A percentile compares a stretch with the other conserved stretches of the same genome.
phyloP scores from a whole-genome alignment of 2,329 filamentous ascomycete species.

The Phialocephala sp. region DNA sequence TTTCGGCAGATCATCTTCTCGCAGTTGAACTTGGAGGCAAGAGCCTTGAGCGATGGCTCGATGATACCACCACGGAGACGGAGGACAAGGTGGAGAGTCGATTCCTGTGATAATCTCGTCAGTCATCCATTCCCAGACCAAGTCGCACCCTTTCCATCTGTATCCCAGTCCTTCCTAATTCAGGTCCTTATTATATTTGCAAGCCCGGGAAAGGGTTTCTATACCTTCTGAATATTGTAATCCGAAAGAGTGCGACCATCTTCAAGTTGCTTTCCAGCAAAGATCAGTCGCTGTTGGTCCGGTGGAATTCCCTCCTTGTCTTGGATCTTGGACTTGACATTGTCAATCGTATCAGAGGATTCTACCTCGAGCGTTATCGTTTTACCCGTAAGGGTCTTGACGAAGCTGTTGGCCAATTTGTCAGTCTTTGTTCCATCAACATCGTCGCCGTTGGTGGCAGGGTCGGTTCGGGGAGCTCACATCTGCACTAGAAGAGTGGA shows the following conservation, averaged over 20 bases:
- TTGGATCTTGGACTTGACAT: constrained; percentile 99
- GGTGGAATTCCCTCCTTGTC: constrained; percentile 99
- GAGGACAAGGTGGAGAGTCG: constrained; percentile 96
- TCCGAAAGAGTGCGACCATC: constrained; percentile 95
- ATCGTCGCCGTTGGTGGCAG: constrained; percentile 26
- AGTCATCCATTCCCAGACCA: constrained; percentile 20
- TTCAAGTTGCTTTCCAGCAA: constrained; percentile 98
- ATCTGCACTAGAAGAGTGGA: constrained; percentile 76
- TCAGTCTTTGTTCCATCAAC: constrained; percentile 32
- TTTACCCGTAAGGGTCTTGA: constrained; percentile 99
- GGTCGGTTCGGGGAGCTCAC: constrained; percentile 61
- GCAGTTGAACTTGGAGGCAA: constrained; percentile 99
- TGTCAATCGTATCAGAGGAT: constrained; percentile 99
- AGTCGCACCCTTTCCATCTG: background rate
- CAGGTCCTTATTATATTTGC: background rate
- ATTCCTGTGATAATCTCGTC: constrained; percentile 69
- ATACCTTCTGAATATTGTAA: constrained; percentile 99
- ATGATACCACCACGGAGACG: constrained; percentile 99
- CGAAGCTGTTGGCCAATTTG: constrained; percentile 71
- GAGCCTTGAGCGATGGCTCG: constrained; percentile 97
- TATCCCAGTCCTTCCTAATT: background rate
- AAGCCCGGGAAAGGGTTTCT: constrained; percentile 40
- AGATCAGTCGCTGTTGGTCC: constrained; percentile 98
- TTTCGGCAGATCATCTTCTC: constrained; percentile 99
- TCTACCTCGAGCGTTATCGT: constrained; percentile 99